Evolutionary conservation across 495 filamentous ascomycete genomes (phyloP), one percentile per base, ranked within the genome.

Genomic region (Aspergillus egyptiacus): DNA sequence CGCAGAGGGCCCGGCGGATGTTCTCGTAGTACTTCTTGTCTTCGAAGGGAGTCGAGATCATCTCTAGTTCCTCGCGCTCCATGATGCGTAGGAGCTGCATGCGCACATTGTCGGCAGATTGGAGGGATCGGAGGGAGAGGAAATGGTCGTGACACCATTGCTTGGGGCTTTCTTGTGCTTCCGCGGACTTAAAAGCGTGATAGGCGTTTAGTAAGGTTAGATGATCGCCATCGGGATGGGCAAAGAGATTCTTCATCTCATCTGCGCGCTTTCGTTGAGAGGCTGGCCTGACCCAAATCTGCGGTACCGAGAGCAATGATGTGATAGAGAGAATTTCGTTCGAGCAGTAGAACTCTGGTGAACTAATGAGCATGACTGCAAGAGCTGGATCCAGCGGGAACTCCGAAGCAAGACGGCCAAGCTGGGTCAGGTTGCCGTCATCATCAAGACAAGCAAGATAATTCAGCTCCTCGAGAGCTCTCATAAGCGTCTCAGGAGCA

Each of bases 91-190:
- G 83, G 7, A 99, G 78, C 66, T 99, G 93, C 35, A 76, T 67
- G 28, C 93, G 89, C 5, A 99, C 91, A 55, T 95, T 93, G 64
- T 97, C 91, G 4, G 93, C 94, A 33, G 86, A 93, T 47, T 89
- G 84, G 5, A 99, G 80, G 41, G 89, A 83, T 25, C 94, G 85
- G 62, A 84, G 79, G 13, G 86, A 91, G n/a, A 99, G 75, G 72
- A 95, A 99, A 67, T 99, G 91, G 62, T 97, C 87, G 63, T 96
- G 88, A 63, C 94, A 96, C 94, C 94, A 99, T 61, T 86, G 79
- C 62, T 84, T 91, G 2, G 74, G 73, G 61, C 95, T 85, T 4
- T 71, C 73, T 61, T 90, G 87, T 0, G 83, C 81, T 6, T 85
- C 76, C 6, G 79, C 66, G 33, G 77, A 70, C 71, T 91, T 95